Evolutionary conservation across 805 yeast genomes (phyloP), one percentile per base, ranked within the genome.

Genomic region (Kodamaea neixiangensis): DNA sequence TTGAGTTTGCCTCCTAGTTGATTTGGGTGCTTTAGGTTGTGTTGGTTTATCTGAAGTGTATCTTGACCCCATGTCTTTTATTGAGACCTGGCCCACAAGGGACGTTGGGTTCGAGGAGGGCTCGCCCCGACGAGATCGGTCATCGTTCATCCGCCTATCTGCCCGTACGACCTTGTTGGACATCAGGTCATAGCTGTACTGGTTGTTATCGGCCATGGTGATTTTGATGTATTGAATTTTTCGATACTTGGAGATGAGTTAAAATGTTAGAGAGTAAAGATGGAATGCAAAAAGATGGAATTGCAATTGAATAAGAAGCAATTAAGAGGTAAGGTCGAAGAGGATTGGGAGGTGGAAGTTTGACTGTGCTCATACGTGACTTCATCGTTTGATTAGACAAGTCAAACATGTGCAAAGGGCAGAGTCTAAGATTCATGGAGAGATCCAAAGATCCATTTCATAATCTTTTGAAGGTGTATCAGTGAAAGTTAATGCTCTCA

Each of bases 141-240:
- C 42, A 37, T 47, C 50, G 6, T 47, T 34, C 38, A 47, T 13
- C 59, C 59, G 7, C 73, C 74, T 44, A 67, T 72, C 41, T 73
- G 62, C 42, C 65, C 69, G 53, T 62, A 85, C 75, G 54, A 89
- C 93, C 71, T 85, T 85, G 58, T 85, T 87, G 46, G 96, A 79
- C 91, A 89, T 86, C 62, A 81, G 88, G 63, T 83, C 86, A 58
- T 83, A 81, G 56, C 82, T 77, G 66, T 83, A 85, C 55, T 63
- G 66, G 44, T 62, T 57, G 47, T 45, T 48, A 7, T 42, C 45
- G 10, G 45, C 19, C 45, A 42, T 42, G 34, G 33, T 42, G 44
- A 40, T 10, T 25, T 5, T 25, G 31, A 13, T 5, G 10, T 7
- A 17, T 37, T 37, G 17, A 15, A 37, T 37, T 37, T 37, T 37